phyloP scores from a whole-genome alignment of 2,329 filamentous ascomycete genomes.

The Emmonsiellopsis sp. region DNA sequence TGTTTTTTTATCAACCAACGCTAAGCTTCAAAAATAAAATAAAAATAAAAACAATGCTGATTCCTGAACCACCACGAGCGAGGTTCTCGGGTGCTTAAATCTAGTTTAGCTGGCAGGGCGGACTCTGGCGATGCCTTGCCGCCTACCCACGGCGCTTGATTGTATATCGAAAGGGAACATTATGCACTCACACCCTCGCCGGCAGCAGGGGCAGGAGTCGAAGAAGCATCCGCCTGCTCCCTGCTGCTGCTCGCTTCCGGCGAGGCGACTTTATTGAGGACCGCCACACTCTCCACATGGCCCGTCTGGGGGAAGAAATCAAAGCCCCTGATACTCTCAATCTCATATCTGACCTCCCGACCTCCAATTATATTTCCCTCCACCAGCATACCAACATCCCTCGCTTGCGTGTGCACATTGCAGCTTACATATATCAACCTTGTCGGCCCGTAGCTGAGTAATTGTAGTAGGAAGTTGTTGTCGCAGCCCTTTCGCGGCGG shows the following conservation, averaged over 20 bases:
- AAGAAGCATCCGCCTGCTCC: not conserved
- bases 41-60: too few species aligned
- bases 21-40: too few species aligned
- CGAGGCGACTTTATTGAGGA: conserved; percentile 36
- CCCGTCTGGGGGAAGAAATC: conserved; percentile 92
- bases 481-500: conserved; percentile 96
- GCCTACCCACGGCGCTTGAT: too few species aligned
- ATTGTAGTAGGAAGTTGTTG: conserved; percentile 67
- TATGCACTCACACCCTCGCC: not conserved
- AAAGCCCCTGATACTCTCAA: conserved; percentile 86
- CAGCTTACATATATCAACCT: conserved; percentile 91
- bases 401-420: conserved; percentile 94
- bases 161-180: not conserved
- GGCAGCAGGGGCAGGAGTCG: not conserved
- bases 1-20: too few species aligned
- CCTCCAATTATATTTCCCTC: conserved; percentile 44
- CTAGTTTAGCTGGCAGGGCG: too few species aligned
- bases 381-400: conserved; percentile 83
- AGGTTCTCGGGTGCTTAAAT: too few species aligned
- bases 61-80: too few species aligned
- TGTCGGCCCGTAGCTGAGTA: conserved; percentile 66
- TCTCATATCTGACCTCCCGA: conserved; percentile 53
- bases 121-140: too few species aligned
- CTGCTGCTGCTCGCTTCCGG: not conserved
- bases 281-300: conserved; percentile 57